Conservation (phyloP, 768 basidiomycete species). For the Suillus brevipes region DNA sequence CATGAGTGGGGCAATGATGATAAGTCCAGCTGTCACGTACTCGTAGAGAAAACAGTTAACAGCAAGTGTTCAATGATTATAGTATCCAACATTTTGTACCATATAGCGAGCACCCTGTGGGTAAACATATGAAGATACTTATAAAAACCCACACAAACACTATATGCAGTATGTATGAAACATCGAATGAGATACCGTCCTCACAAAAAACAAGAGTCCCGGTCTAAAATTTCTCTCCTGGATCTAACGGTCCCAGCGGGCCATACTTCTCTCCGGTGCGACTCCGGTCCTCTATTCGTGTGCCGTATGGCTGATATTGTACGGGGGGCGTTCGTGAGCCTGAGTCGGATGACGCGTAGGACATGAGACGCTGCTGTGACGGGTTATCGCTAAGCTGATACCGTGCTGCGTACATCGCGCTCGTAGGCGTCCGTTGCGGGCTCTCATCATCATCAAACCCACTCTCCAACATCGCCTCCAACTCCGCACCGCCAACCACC, state of each 20-base stretch:
- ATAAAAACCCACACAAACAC: slow-evolving; percentile 33
- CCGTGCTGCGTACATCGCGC: slow-evolving; percentile 46
- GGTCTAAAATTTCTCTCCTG: slow-evolving; percentile 50
- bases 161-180: slow-evolving; percentile 27
- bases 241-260: slow-evolving; percentile 61
- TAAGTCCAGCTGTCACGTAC: neutral
- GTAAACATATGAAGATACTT: slow-evolving; percentile 7
- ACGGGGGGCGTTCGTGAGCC: slow-evolving; percentile 29
- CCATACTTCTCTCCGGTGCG: slow-evolving; percentile 42
- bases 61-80: slow-evolving; percentile 1
- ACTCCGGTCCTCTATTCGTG: slow-evolving; percentile 40
- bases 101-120: neutral
- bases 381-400: slow-evolving; percentile 66
- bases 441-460: slow-evolving; percentile 80
- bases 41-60: neutral
- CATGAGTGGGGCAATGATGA: too few relatives aligned
- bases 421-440: slow-evolving; percentile 36
- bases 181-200: slow-evolving; percentile 23
- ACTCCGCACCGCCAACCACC: slow-evolving; percentile 66
- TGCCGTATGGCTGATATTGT: slow-evolving; percentile 34
- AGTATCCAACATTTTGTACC: neutral
- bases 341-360: slow-evolving; percentile 52
- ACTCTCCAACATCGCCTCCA: slow-evolving; percentile 90
- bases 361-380: slow-evolving; percentile 33
- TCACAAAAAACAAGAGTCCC: slow-evolving; percentile 2